Evolutionary conservation across 2,329 filamentous ascomycete species (phyloP).

Genomic region (Chrysoporthe puriensis): DNA sequence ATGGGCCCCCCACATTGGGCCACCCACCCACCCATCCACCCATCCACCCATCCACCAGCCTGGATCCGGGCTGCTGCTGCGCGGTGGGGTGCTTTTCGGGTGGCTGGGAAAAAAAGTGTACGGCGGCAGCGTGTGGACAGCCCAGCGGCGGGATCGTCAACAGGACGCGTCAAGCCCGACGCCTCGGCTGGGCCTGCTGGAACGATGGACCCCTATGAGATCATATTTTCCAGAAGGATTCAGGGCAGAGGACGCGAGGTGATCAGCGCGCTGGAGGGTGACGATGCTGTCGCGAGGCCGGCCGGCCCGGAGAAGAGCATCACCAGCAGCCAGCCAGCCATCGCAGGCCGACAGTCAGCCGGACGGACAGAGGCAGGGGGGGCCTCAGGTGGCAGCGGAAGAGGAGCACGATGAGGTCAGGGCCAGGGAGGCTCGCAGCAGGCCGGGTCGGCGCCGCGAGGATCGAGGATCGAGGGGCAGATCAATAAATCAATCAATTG

Average conservation of each 20-base stretch:
- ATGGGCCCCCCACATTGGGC: background rate
- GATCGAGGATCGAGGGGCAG: background rate
- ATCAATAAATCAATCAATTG: background rate
- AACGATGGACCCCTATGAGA: background rate
- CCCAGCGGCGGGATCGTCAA: background rate
- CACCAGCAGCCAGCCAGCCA: background rate
- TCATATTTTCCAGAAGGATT: background rate
- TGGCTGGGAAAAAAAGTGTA: conserved; percentile 5
- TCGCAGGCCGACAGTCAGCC: too few species aligned
- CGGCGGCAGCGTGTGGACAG: background rate
- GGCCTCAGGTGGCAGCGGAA: background rate
- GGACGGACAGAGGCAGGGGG: too few species aligned
- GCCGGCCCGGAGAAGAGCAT: background rate
- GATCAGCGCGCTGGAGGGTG: too few species aligned
- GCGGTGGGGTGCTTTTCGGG: conserved; percentile 2
- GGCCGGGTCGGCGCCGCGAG: background rate
- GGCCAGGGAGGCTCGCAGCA: background rate
- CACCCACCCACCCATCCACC: background rate
- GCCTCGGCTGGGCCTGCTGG: too few species aligned
- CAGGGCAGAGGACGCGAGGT: too few species aligned
- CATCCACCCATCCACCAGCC: background rate
- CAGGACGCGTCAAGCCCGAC: background rate
- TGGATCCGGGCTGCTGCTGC: background rate
- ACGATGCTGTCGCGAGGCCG: too few species aligned
- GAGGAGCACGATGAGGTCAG: conserved; percentile 13